Base-by-base conservation (phyloP, 306 rosid genomes). In the Ammopiptanthus mongolicus region DNA sequence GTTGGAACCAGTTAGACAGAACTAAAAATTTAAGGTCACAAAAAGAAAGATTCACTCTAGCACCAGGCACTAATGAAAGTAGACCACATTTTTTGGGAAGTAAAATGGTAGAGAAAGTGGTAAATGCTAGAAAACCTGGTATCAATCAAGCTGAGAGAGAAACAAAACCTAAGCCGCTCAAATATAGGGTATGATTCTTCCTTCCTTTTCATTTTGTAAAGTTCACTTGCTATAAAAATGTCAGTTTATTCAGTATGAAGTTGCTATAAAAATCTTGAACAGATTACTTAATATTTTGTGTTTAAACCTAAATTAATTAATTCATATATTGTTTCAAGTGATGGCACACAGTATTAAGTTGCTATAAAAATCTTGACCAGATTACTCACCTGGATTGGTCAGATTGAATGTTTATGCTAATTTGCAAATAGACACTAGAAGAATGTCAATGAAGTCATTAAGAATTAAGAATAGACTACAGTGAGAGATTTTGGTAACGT, bases 51-150 rank as follows among this genome's bases (percentile, higher is more conserved):
- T 31, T 50, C 71, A 77, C 65, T 66, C 28, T 52, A 37, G 78
- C 73, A 8, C 11, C 79, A 9, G 55, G 82, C 4, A 41, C 1
- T 71, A 66, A 72, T 18, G 74, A 78, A 34, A 80, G 67, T 22
- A 76, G 69, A 56, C 50, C 80, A 17, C 82, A 78, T 80, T 78
- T 91, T 19, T 23, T 83, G 72, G 98, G 98, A 47, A 91, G 98
- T 80, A 87, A 83, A 69, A 91, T 93, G 93, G 97, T 91, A 2
- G 93, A 93, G 71, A 93, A 64, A 81, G 77, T 93, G 57, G 79
- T 91, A 83, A 91, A 87, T 74, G 97, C 97, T 15, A 84, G 97
- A 86, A 93, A 85, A 73, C 76, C 68, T 3, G 67, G 75, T 4
- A 15, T 52, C 50, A 77, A 52, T 57, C 84, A 78, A 22, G 57